Evolutionary conservation across 192 early-diverging fungal genomes (phyloP).

Genomic region (Phycomyces nitens): DNA sequence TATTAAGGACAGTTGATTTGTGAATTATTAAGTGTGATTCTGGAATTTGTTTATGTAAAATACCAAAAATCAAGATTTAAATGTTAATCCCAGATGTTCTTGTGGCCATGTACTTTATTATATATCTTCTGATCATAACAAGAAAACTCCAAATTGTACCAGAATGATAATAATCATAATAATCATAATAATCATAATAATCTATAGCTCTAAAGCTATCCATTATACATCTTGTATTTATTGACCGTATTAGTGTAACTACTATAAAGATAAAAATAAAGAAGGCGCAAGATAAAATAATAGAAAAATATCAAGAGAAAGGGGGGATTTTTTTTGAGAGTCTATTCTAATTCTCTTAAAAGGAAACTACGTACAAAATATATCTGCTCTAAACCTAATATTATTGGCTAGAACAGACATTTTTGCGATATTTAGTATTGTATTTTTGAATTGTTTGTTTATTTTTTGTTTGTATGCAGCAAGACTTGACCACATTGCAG

Average conservation of each 20-base stretch:
- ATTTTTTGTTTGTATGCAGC: background rate
- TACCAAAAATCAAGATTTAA: background rate
- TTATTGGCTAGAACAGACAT: too few species aligned
- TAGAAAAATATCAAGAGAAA: too few species aligned
- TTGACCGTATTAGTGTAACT: too few species aligned
- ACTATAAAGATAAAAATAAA: too few species aligned
- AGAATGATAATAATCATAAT: background rate
- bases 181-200: background rate
- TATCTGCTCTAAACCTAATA: too few species aligned
- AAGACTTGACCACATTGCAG: slow-evolving; percentile 18
- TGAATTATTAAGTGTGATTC: background rate
- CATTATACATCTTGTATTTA: background rate
- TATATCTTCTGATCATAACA: background rate
- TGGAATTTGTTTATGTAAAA: background rate
- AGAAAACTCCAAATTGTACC: background rate
- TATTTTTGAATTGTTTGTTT: background rate
- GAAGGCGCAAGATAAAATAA: too few species aligned
- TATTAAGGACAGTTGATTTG: background rate
- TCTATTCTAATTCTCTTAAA: too few species aligned
- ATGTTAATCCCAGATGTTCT: background rate
- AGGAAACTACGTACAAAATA: too few species aligned
- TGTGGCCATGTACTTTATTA: background rate
- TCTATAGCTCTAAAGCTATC: background rate
- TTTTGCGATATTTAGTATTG: too few species aligned
- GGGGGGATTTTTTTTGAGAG: too few species aligned